A percentile compares a stretch with the other conserved stretches of the same genome.
Evolutionary conservation across 176 grass and related monocot species (phyloP).

Genomic region (Zizania latifolia): DNA sequence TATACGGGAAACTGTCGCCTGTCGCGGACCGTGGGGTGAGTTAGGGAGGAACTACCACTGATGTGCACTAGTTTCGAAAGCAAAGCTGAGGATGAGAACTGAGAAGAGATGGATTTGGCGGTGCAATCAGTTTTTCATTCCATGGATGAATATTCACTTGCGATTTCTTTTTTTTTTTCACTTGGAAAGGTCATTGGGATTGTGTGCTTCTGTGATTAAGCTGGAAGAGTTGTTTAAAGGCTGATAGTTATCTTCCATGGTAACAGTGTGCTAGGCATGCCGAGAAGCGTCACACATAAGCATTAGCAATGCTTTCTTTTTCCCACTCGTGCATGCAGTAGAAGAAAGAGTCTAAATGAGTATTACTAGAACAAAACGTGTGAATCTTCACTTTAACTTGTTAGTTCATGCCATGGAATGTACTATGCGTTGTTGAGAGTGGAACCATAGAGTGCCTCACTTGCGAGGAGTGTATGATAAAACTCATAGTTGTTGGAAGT

Average conservation of each 20-base stretch:
- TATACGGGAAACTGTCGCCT: background rate
- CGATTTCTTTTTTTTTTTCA: background rate
- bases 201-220: too few relatives aligned
- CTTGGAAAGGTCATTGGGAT: background rate
- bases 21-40: background rate
- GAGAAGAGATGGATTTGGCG: background rate
- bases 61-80: background rate
- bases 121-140: background rate
- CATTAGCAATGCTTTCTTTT: slow-evolving; percentile 18
- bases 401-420: background rate
- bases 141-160: background rate
- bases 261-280: background rate
- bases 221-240: too few relatives aligned
- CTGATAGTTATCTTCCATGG: too few relatives aligned
- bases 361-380: background rate
- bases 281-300: background rate
- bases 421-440: background rate
- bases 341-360: background rate
- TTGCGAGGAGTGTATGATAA: background rate
- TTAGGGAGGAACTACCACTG: background rate
- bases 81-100: slow-evolving; percentile 8
- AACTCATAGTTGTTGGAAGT: background rate
- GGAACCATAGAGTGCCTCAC: background rate
- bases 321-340: background rate
- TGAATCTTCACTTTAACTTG: background rate